Conservation (phyloP, 2,329 filamentous ascomycete genomes). For the Phialemonium atrogriseum region DNA sequence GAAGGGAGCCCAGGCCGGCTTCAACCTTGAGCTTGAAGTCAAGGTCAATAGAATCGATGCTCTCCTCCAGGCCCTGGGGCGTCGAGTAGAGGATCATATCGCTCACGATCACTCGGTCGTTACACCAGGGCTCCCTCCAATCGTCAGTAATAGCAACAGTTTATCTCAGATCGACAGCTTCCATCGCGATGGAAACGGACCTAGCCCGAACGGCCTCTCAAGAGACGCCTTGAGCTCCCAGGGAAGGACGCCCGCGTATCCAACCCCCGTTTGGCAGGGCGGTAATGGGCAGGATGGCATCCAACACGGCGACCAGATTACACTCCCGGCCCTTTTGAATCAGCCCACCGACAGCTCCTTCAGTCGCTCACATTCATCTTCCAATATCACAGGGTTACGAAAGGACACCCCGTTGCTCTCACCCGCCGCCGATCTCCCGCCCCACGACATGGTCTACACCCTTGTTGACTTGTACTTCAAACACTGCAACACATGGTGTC, state of each 20-base stretch:
- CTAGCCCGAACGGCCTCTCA: no score
- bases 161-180: no score
- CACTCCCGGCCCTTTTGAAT: constrained; percentile 12
- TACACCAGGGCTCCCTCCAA: constrained; percentile 20
- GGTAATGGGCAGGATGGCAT: constrained; percentile 21
- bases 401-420: constrained; percentile 21
- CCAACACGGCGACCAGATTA: constrained; percentile 11
- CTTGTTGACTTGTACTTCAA: constrained; percentile 56
- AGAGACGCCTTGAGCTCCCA: no score
- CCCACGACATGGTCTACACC: constrained; percentile 51
- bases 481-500: constrained; percentile 54
- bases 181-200: no score
- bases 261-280: constrained; percentile 21
- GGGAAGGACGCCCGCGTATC: constrained; percentile 32
- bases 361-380: no score
- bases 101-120: constrained; percentile 15
- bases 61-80: constrained; percentile 30
- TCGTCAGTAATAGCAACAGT: constrained; percentile 27
- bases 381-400: constrained; percentile 3
- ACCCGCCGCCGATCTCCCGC: constrained; percentile 41
- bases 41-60: constrained; percentile 46
- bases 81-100: constrained; percentile 34
- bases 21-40: constrained; percentile 50
- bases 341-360: constrained; percentile 8
- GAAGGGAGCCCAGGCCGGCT: constrained; percentile 53